phyloP scores from a whole-genome alignment of 139 green algal genomes.

The Yamagishiella unicocca region DNA sequence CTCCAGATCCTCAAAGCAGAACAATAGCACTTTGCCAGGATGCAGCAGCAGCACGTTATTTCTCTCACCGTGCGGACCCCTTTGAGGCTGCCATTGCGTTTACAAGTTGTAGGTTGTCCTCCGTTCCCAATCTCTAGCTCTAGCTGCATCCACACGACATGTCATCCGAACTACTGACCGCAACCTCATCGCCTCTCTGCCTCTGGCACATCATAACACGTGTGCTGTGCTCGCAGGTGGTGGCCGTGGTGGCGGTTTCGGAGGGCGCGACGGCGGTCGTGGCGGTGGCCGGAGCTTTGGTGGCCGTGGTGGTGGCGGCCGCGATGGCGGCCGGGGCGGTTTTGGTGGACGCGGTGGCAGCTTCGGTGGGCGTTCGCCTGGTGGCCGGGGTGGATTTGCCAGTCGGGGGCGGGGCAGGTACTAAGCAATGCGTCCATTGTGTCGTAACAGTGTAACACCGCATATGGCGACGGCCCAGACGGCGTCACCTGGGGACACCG shows the following conservation, averaged over 20 bases:
- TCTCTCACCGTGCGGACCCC: no score
- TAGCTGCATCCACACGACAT: no score
- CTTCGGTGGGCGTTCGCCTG: not conserved
- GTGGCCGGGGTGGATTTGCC: not conserved
- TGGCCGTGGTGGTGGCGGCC: constrained; percentile 53
- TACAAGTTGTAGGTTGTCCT: no score
- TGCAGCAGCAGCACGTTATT: no score
- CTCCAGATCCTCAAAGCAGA: not conserved
- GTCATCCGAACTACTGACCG: no score
- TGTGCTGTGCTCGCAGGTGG: no score
- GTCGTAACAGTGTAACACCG: not conserved
- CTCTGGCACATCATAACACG: no score
- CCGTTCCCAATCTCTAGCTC: no score
- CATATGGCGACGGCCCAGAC: not conserved
- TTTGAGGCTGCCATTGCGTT: no score
- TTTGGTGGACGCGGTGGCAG: constrained; percentile 15
- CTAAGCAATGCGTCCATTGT: not conserved
- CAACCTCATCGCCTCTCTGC: no score
- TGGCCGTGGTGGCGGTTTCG: constrained; percentile 42
- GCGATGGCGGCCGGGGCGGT: constrained; percentile 54
- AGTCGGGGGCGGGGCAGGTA: not conserved
- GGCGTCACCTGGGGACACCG: not conserved
- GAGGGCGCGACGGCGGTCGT: constrained; percentile 47
- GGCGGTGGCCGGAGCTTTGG: constrained; percentile 39
- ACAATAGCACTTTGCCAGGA: no score